Percentiles rank a stretch among this genome's conserved stretches.
These are phyloP conservation scores for Tilletiaria anomala DNA, from an alignment of 1,284 basidiomycete genomes.

Conservation along the genomic window DNA sequence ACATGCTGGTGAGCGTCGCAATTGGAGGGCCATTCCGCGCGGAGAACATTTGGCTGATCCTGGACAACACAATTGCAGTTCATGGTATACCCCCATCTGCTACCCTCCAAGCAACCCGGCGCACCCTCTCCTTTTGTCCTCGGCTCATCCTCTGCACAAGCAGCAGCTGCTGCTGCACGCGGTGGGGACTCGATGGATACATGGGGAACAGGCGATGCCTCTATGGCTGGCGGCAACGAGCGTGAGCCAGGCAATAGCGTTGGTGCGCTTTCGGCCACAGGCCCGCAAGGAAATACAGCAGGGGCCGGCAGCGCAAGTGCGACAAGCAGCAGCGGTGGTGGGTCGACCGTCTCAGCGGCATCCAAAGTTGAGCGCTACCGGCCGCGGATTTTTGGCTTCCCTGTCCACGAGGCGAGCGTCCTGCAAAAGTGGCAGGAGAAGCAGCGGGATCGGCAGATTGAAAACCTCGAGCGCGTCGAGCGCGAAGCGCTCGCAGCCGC, in stretches of 20 bases:
- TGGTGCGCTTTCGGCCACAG: no score
- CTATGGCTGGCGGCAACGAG: no score
- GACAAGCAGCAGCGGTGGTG: constrained; percentile 8
- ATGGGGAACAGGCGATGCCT: no score
- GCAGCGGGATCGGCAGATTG: constrained; percentile 21
- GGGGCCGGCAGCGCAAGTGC: constrained; percentile 27
- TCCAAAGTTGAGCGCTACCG: constrained; percentile 31
- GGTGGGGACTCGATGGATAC: no score
- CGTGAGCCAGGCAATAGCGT: no score
- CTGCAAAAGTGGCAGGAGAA: constrained; percentile 36
- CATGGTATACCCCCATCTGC: constrained; percentile 54
- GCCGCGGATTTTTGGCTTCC: constrained; percentile 38
- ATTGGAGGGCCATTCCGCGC: constrained; percentile 41
- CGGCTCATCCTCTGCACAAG: constrained; percentile 7
- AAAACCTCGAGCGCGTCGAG: constrained; percentile 19
- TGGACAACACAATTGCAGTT: constrained; percentile 47
- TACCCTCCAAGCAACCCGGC: constrained; percentile 43
- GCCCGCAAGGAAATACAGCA: constrained; percentile 3
- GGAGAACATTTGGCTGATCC: neutral
- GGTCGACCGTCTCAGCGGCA: constrained; percentile 11
- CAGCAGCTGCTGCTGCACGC: no score
- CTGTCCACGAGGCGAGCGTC: constrained; percentile 33
- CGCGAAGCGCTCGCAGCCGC: neutral
- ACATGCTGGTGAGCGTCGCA: constrained; percentile 28
- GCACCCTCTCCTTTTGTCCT: constrained; percentile 24